phyloP scores from a whole-genome alignment of 441 rosid genomes.

The Geranium incanum region DNA sequence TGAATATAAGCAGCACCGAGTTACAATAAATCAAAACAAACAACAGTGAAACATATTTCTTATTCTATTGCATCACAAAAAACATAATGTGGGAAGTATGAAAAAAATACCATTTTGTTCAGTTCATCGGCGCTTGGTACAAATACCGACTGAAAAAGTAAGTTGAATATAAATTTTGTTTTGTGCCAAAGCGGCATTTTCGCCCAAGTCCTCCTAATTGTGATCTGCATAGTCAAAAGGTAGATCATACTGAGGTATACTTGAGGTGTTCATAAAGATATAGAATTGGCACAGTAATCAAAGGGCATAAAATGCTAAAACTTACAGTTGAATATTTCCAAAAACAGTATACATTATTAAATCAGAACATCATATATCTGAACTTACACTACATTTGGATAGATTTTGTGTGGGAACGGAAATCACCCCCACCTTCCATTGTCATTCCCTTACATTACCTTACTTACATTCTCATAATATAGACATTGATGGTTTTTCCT shows the following conservation, averaged over 20 bases:
- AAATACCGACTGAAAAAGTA: constrained; percentile 75
- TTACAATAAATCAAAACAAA: constrained; percentile 15
- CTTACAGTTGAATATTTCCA: no score
- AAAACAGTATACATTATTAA: no score
- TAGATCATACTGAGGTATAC: neutral
- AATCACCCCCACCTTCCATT: no score
- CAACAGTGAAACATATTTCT: constrained; percentile 1
- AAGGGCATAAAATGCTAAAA: neutral
- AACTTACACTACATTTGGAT: neutral
- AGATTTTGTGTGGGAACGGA: no score
- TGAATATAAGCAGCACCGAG: constrained; percentile 25
- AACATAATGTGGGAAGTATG: neutral
- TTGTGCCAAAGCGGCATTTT: constrained; percentile 97
- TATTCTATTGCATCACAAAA: neutral
- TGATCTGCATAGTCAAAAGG: constrained; percentile 45
- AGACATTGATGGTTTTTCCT: neutral
- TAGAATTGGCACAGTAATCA: no score
- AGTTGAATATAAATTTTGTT: constrained; percentile 55
- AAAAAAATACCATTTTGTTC: constrained; percentile 58
- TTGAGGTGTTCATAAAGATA: no score
- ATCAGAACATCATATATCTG: no score
- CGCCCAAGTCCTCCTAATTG: constrained; percentile 70
- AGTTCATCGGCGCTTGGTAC: constrained; percentile 78
- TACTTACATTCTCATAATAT: no score
- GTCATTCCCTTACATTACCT: no score